Evolutionary conservation across 2,329 filamentous ascomycete genomes (phyloP), one percentile per base, ranked within the genome.

Genomic region (Phymatotrichopsis omnivora): DNA sequence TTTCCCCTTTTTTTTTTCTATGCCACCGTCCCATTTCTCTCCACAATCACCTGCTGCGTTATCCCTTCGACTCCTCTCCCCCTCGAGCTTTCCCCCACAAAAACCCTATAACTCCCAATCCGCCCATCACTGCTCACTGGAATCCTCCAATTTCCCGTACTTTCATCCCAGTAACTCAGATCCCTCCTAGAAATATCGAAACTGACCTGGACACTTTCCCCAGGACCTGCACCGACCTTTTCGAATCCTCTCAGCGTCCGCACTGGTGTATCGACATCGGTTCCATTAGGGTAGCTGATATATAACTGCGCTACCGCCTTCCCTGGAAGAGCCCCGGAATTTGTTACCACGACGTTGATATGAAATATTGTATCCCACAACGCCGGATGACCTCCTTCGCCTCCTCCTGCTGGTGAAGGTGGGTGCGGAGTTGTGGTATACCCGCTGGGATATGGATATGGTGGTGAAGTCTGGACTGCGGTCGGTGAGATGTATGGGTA

Each of bases 401-500:
- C 60, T 25, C 71, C 75, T 12, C 74, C 73, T 0, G 75, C 71
- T 4, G 67, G 65, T 1, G 73, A 69, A 4, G 68, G 64, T 1
- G 68, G 65, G 54, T 73, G 67, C 2, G 69, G 63, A 60, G 66
- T 60, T 2, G 67, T 69, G n/a, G 69, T 68, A 61, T 83, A 84
- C 10, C 80, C 80, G 0, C 68, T 66, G 0, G 80, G 80, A 60
- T 83, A 84, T 0, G 72, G 70, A 56, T 82, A 83, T 1, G 58
- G 53, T 7, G 65, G 62, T 0, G 68, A 65, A 8, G 68, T 68
- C 14, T 68, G 69, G 3, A 63, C 61, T 10, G 69, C 65, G 2
- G 69, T 69, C 53, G 75, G 67, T 30, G 72, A 67, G 32, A 84
- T 71, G 60, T 77, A 84, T 0, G 79, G 78, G 59, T 84, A 85